Evolutionary conservation across 2,329 filamentous ascomycete genomes (phyloP).

Genomic region (Ceratocystis cubensis): DNA sequence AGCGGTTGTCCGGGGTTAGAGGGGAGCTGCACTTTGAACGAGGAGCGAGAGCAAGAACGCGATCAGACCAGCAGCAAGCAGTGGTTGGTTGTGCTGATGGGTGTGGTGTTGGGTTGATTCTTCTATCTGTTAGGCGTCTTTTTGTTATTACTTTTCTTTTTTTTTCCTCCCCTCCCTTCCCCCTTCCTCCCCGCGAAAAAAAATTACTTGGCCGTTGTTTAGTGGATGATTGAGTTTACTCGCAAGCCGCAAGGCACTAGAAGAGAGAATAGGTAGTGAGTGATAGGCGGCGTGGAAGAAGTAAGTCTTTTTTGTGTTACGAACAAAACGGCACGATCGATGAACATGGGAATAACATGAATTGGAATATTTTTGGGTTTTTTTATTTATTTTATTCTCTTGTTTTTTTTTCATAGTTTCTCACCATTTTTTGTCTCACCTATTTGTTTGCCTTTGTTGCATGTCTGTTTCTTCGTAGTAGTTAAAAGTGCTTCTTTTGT

Average conservation of each 20-base stretch:
- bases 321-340: not conserved
- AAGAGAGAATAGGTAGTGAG: not conserved
- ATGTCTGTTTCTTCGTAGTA: not conserved
- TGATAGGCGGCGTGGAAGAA: not conserved
- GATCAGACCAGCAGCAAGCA: not conserved
- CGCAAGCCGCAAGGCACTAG: not conserved
- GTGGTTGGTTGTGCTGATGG: not conserved
- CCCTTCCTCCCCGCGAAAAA: not conserved
- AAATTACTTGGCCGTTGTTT: not conserved
- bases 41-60: not conserved
- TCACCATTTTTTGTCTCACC: not conserved
- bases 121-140: constrained; percentile 15
- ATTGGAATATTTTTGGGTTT: not conserved
- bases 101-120: constrained; percentile 6
- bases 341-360: constrained; percentile 4
- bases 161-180: not conserved
- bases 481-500: constrained; percentile 4
- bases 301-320: not conserved
- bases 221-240: too few relatives aligned
- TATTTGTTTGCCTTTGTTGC: constrained; percentile 1
- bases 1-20: constrained; percentile 45
- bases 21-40: not conserved
- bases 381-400: constrained; percentile 2
- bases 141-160: constrained; percentile 11
- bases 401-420: not conserved